phyloP scores from a whole-genome alignment of 371 early-diverging fungal genomes.

The Cokeromyces recurvatus region DNA sequence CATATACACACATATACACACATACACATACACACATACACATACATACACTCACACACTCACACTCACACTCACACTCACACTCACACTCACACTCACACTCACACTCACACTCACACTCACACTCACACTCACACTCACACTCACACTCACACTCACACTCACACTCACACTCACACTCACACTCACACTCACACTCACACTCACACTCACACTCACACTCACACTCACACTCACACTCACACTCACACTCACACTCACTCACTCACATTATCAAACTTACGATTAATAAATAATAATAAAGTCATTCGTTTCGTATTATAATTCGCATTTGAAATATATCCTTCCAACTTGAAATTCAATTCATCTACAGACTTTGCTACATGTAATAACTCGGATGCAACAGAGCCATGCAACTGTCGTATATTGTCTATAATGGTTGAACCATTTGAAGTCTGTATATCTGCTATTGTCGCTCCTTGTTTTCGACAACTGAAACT shows the following conservation, averaged over 20 bases:
- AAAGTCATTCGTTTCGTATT: slow-evolving; percentile 73
- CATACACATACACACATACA: too few species aligned
- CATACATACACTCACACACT: too few species aligned
- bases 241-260: background rate
- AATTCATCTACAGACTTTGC: slow-evolving; percentile 37
- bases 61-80: background rate
- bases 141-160: background rate
- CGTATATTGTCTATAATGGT: slow-evolving; percentile 72
- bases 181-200: background rate
- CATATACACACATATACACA: too few species aligned
- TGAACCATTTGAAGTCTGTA: slow-evolving; percentile 62
- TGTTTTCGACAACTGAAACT: slow-evolving; percentile 84
- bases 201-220: background rate
- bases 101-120: background rate
- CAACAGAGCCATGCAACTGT: slow-evolving; percentile 76
- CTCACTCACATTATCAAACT: background rate
- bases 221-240: background rate
- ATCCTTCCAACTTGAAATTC: slow-evolving; percentile 60
- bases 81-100: background rate
- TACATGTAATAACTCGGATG: slow-evolving; percentile 65
- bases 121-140: background rate
- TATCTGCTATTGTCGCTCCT: slow-evolving; percentile 66
- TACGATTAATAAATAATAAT: slow-evolving; percentile 93
- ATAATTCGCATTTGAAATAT: slow-evolving; percentile 82
- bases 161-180: background rate